Evolutionary conservation across 306 rosid species (phyloP), one percentile per base, ranked within the genome.

Genomic region (Gastrolobium villosum): DNA sequence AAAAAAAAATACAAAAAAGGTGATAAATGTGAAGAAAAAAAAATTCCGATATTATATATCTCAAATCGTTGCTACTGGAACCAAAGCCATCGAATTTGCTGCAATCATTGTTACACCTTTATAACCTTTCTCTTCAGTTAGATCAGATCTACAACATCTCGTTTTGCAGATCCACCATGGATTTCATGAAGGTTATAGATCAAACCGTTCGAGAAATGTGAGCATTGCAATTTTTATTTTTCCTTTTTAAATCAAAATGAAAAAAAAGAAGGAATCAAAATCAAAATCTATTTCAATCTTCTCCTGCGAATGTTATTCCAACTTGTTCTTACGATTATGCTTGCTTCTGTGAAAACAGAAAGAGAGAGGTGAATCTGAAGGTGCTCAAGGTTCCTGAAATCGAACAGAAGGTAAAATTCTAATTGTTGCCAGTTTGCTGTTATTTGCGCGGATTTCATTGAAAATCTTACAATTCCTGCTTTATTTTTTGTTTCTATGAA

Each of bases 171-270:
- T 88, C 88, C 80, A 65, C 70, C 86, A 96, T 96, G 99, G 99
- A 96, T 96, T 93, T 96, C 85, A 93, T 96, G 96, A 96, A 96
- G 92, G 99, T 90, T 40, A 72, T 96, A 84, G 99, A 96, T 91
- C 99, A 96, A 82, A 96, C 99, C 34, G 99, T 96, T 82, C 96
- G 98, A 77, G 99, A 96, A 96, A 91, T 96, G 98, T 88, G 74
- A 87, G 91, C 74, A 44, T 75, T 59, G 35, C 78, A 37, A 81
- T 63, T 81, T 79, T 45, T 53, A 10, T 40, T 30, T 31, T 56
- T 10, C 11, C 34, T 6, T 46, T 11, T 55, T 2, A 9, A 7
- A 3, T 13, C n/a, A n/a, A n/a, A n/a, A 45, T 45, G 2, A 9
- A 41, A 7, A 41, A 41, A 41, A 3, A 2, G 1, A 28, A 35